Evolutionary conservation across 768 basidiomycete genomes (phyloP), one percentile per base, ranked within the genome.

Genomic region (Mycena vulgaris): DNA sequence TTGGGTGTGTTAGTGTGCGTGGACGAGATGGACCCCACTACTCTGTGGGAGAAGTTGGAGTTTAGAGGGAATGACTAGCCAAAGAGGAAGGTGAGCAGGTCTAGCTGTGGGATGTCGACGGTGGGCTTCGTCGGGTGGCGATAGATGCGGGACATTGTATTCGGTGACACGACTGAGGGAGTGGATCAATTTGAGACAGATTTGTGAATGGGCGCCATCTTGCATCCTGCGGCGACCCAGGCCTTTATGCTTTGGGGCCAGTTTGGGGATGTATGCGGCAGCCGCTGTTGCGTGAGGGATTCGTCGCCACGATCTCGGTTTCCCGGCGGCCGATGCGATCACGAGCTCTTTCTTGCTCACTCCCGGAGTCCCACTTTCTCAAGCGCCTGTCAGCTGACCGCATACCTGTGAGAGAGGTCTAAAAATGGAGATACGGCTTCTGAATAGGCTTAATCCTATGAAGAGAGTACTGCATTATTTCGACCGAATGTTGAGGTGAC

Each of bases 141-240:
- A 62, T 62, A 62, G 60, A 62, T 62, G 60, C 60, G 60, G 60
- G 60, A 62, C 60, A 62, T 62, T 62, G 60, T 51, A 62, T 62
- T 51, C 60, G 48, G 60, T 62, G 60, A 62, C 60, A 61, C 45
- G 45, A 49, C 33, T 61, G 59, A 61, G 47, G 59, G 47, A 51
- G 48, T 62, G 60, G 21, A 63, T 63, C 39, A 63, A 63, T 42
- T 53, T 63, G 51, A 42, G 48, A 53, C 62, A 42, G 51, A 63
- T 53, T 51, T 63, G 49, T 63, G 39, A 63, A 42, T 53, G 52
- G 48, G 63, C 51, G 19, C 39, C 48, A 62, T 62, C 60, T 62
- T 62, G 48, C 35, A 62, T 62, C 58, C 58, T 60, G 58, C 45
- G 58, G 58, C 45, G 31, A 60, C 58, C 42, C 58, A 48, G 30